Evolutionary conservation across 202 grass and related monocot species (phyloP), one percentile per base, ranked within the genome.

Genomic region (Zizania palustris): DNA sequence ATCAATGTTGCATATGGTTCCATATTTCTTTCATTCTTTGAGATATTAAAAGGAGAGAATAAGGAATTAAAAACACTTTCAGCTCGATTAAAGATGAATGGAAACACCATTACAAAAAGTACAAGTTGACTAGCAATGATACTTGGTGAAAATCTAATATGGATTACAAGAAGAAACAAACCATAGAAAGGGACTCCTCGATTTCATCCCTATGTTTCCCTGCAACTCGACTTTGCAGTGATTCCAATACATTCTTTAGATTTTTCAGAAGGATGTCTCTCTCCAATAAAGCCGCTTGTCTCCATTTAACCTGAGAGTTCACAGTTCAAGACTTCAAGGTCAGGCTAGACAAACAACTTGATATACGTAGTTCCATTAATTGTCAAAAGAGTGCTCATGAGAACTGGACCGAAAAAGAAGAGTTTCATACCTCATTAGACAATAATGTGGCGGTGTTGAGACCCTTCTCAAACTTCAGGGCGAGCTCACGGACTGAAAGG

Each of bases 401-500:
- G 63, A 34, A 37, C 37, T 74, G 11, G 28, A 75, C 40, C 14
- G 64, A 28, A 33, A 72, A 64, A 6, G 0, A 58, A 16, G 33
- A 42, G 11, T 67, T 59, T 16, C 59, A n/a, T 51, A 98, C 95
- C 91, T 98, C 91, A 39, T 98, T 84, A 72, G 95, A 92, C 21
- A 98, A 86, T 80, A 85, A 72, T 15, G 95, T 90, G 66, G 91
- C 91, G 12, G 89, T 86, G 21, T 76, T 88, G 38, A 94, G 81
- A 53, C 95, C 95, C 82, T 90, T 90, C 65, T 98, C 95, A n/a
- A 98, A 98, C 76, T 94, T 98, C 83, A 90, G 80, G 7, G 91
- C 74, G 6, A 98, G 91, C 18, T 98, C 95, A 3, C 91, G 89
- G 38, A 98, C 95, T 40, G 95, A 98, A 55, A 90, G 82, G 9